These are phyloP conservation scores for Schrenkiella parvula DNA, from an alignment of 345 rosid species.

Conservation along the genomic window DNA sequence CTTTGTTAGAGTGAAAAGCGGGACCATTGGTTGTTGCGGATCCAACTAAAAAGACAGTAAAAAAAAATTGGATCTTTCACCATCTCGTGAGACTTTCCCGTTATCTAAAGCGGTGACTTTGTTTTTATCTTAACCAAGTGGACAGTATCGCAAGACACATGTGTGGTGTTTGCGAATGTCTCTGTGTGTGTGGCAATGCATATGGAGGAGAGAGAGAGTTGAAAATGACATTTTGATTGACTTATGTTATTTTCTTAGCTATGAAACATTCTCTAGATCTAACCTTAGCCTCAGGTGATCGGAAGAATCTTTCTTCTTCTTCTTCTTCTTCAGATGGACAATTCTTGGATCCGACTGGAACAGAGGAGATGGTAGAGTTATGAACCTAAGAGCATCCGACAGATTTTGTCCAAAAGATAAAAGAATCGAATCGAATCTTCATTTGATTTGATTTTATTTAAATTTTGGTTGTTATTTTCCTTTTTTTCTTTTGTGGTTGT, in stretches of 20 bases:
- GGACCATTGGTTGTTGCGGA: neutral
- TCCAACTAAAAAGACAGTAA: neutral
- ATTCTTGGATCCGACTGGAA: neutral
- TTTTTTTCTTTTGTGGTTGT: slow-evolving; percentile 9
- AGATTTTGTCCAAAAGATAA: slow-evolving; percentile 10
- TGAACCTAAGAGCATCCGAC: neutral
- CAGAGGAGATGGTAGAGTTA: slow-evolving; percentile 11
- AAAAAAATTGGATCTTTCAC: neutral
- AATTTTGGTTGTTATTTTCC: neutral
- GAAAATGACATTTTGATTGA: neutral
- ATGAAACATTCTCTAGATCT: neutral
- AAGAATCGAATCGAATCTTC: slow-evolving; percentile 10
- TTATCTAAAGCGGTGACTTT: neutral
- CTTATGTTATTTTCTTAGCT: neutral
- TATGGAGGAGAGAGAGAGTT: neutral
- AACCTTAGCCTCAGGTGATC: neutral
- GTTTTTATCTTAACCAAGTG: slow-evolving; percentile 12
- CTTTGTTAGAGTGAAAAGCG: neutral
- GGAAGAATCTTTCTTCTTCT: neutral
- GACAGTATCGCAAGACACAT: neutral
- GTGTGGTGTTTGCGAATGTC: neutral
- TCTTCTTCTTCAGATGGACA: neutral
- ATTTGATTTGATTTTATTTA: neutral
- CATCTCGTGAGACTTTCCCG: neutral
- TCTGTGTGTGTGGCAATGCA: neutral